A percentile compares a stretch with the other conserved stretches of the same genome.
Evolutionary conservation across 139 green algal species (phyloP).

Genomic region (Tetraselmis striata): DNA sequence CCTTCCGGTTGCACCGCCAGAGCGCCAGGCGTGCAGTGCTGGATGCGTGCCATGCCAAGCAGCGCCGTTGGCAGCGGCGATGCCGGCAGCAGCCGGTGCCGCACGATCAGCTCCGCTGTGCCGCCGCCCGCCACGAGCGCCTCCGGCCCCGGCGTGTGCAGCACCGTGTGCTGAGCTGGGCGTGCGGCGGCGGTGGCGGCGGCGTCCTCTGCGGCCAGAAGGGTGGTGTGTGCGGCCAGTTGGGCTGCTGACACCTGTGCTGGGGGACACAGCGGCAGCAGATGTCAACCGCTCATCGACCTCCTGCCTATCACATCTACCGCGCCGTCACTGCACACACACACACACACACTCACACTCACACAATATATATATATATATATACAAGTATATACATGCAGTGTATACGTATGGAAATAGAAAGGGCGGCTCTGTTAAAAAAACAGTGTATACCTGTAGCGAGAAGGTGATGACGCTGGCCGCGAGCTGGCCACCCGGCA

Average conservation of each 20-base stretch:
- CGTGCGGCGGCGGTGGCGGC: neutral
- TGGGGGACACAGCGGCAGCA: too few relatives aligned
- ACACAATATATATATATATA: too few relatives aligned
- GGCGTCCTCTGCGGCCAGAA: neutral
- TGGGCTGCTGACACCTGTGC: neutral
- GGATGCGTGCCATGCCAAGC: neutral
- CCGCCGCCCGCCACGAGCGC: too few relatives aligned
- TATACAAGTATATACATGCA: too few relatives aligned
- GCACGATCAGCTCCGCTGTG: neutral
- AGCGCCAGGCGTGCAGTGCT: neutral
- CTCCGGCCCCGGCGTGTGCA: neutral
- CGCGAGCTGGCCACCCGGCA: neutral
- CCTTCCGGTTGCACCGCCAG: too few relatives aligned
- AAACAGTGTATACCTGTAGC: too few relatives aligned
- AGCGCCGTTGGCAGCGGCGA: neutral
- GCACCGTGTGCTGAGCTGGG: neutral
- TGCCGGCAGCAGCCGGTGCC: neutral
- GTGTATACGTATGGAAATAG: too few relatives aligned
- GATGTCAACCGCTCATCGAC: too few relatives aligned
- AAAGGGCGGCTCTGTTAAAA: too few relatives aligned
- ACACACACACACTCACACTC: too few relatives aligned
- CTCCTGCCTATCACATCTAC: too few relatives aligned
- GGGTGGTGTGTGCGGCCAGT: neutral
- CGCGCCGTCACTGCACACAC: too few relatives aligned
- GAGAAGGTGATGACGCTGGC: neutral